Evolutionary conservation across 306 rosid genomes (phyloP).

Genomic region (Quercus gilva): DNA sequence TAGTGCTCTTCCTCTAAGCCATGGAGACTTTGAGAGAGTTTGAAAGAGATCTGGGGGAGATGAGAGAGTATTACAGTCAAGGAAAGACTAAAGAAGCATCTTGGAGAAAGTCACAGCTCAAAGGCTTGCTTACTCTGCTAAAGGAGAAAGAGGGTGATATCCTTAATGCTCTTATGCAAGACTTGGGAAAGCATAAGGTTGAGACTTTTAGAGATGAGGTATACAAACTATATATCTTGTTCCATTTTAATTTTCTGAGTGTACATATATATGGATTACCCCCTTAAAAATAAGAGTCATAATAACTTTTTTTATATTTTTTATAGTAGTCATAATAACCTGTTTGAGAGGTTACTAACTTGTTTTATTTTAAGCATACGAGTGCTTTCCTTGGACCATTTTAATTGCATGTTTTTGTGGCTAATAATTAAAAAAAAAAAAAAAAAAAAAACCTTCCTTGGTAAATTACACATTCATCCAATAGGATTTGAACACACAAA

Average conservation of each 20-base stretch:
- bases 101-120: constrained; percentile 71
- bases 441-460: too few relatives aligned
- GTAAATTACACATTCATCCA: too few relatives aligned
- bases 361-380: neutral
- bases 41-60: constrained; percentile 28
- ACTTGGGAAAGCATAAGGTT: constrained; percentile 63
- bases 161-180: constrained; percentile 51
- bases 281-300: neutral
- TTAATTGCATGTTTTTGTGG: too few relatives aligned
- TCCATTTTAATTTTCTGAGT: neutral
- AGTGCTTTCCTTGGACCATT: too few relatives aligned
- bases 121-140: constrained; percentile 39
- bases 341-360: too few relatives aligned
- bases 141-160: constrained; percentile 45
- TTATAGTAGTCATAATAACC: too few relatives aligned
- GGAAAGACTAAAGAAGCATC: constrained; percentile 64
- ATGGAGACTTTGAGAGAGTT: constrained; percentile 29
- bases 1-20: neutral
- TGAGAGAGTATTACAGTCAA: constrained; percentile 49
- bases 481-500: too few relatives aligned
- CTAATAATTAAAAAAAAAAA: too few relatives aligned
- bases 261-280: neutral
- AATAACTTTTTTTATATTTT: neutral
- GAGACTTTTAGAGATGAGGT: constrained; percentile 87
- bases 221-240: neutral